These are phyloP conservation scores for Tylopilus balloui DNA, from an alignment of 768 basidiomycete species.

Conservation along the genomic window DNA sequence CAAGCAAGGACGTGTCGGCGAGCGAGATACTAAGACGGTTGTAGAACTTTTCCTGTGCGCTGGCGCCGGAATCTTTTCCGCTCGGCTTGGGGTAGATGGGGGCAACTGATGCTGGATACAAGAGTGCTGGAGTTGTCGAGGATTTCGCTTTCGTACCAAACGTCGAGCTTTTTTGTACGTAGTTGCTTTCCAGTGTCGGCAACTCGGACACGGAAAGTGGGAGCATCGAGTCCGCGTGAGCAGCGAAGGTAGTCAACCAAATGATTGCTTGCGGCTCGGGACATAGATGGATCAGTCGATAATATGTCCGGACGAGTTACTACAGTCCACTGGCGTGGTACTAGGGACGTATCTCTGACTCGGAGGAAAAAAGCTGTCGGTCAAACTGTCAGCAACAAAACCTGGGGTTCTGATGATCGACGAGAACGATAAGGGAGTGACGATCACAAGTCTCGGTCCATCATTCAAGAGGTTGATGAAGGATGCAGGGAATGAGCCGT, in stretches of 20 bases:
- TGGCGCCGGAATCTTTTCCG: background rate
- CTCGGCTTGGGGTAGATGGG: background rate
- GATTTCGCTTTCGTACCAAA: background rate
- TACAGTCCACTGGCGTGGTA: no score
- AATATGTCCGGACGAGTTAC: no score
- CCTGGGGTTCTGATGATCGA: background rate
- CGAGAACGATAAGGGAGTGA: background rate
- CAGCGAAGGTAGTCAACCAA: no score
- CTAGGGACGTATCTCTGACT: background rate
- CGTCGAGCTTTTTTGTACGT: background rate
- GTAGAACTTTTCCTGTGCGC: slow-evolving; percentile 5
- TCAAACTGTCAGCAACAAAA: background rate
- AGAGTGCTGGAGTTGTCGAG: background rate
- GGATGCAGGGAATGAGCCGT: background rate
- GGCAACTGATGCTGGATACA: background rate
- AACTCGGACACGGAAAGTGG: background rate
- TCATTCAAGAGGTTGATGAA: background rate
- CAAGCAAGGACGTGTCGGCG: slow-evolving; percentile 30
- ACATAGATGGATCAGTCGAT: no score
- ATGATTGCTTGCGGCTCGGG: no score
- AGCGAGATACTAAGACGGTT: slow-evolving; percentile 36
- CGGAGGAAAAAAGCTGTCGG: background rate
- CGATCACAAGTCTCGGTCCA: background rate
- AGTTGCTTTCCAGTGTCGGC: background rate
- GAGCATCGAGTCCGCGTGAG: no score